Evolutionary conservation across 352 stramenopile genomes (phyloP), one percentile per base, ranked within the genome.

Genomic region (Pythium brassicae): DNA sequence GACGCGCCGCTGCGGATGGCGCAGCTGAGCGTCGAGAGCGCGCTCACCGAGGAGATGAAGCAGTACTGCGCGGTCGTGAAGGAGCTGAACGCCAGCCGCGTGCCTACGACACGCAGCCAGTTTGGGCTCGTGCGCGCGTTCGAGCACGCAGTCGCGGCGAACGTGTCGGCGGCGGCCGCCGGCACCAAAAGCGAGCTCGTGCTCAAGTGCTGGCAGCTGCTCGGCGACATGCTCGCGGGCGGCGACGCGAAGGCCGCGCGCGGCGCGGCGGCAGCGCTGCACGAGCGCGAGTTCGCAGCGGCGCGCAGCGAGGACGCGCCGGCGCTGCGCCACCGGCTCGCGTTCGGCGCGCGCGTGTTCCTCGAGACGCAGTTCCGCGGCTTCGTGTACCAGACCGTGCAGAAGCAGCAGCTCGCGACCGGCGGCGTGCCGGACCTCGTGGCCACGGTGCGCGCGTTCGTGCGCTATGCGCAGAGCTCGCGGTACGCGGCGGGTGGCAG

Each of bases 1-100:
- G 53, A 57, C 17, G 49, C 66, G 9, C 74, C 76, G 27, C 60
- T 88, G 55, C 81, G 78, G 37, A 70, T 91, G 60, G 87, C 84
- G 19, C 80, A 91, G 42, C 40, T 86, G 32, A 70, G 74, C 23
- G 71, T 81, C 17, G 75, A 87, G 43, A 89, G 71, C 50, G 63
- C 82, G 19, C 80, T 94, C 71, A 92, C 68, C 15, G 78, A 94
- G 27, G 79, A 92, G 56, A 94, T 94, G 84, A 88, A 88, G 65
- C 68, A 82, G 61, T 92, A 87, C 66, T 84, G 77, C 51, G 66
- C 62, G 47, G 76, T 91, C 34, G 65, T 91, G 34, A 80, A 81
- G 26, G 78, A 90, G 39, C 76, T 93, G 35, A 89, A 89, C 57
- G 71, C 57, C 37, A 78, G 72, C 42, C 78, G 83, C 53, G 73